A percentile compares a stretch with the other conserved stretches of the same genome.
Evolutionary conservation across 2,329 filamentous ascomycete genomes (phyloP).

Genomic region (Cytospora mali): DNA sequence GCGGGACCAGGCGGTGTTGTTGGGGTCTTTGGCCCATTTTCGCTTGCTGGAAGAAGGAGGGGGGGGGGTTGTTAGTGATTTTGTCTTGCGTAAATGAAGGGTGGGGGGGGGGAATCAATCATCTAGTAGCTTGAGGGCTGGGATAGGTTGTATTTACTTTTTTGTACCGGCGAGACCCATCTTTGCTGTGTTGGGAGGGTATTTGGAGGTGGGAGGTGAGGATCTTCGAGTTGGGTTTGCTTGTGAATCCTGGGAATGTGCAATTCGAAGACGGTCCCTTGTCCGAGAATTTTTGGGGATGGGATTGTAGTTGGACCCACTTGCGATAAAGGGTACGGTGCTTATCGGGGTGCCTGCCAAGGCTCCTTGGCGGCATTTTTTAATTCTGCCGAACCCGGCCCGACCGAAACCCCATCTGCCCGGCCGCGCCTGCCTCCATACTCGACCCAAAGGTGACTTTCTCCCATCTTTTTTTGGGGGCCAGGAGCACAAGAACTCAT

Average conservation of each 20-base stretch:
- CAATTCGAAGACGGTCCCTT: slow-evolving; percentile 8
- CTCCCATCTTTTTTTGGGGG: neutral
- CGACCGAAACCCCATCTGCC: slow-evolving; percentile 7
- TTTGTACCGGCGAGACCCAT: slow-evolving; percentile 73
- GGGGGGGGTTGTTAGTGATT: slow-evolving; percentile 5
- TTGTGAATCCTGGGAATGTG: slow-evolving; percentile 1
- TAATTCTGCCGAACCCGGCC: slow-evolving; percentile 13
- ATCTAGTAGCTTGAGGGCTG: too few relatives aligned
- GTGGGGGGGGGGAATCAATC: too few relatives aligned
- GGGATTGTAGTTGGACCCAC: neutral
- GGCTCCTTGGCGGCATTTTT: neutral
- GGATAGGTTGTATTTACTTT: slow-evolving; percentile 60
- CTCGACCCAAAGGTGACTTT: neutral
- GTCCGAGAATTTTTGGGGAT: slow-evolving; percentile 25
- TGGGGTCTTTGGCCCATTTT: slow-evolving; percentile 88
- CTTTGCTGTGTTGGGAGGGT: slow-evolving; percentile 15
- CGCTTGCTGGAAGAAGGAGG: slow-evolving; percentile 41
- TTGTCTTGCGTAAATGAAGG: neutral
- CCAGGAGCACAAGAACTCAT: too few relatives aligned
- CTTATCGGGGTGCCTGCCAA: neutral
- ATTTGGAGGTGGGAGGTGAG: neutral
- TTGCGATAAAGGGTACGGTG: slow-evolving; percentile 5
- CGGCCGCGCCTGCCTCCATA: too few relatives aligned
- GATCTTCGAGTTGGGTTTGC: neutral
- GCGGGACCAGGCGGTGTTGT: slow-evolving; percentile 91